Percentiles rank a stretch among this genome's conserved stretches.
These are phyloP conservation scores for Collybiopsis confluens DNA, from an alignment of 768 basidiomycete species.

Conservation along the genomic window DNA sequence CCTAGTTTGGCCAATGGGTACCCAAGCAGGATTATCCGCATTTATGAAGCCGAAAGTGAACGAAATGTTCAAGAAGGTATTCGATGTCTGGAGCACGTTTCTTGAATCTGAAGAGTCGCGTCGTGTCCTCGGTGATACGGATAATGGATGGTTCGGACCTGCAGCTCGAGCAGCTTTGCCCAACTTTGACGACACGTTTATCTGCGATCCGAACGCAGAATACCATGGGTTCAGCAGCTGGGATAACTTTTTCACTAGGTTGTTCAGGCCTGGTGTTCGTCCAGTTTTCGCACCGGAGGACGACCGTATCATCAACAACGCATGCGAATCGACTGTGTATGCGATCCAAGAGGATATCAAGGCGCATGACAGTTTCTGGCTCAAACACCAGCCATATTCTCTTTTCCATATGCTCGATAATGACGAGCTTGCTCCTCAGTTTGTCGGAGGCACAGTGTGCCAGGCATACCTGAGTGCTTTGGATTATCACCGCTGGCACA, in stretches of 20 bases:
- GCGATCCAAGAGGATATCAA: constrained; percentile 35
- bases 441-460: constrained; percentile 47
- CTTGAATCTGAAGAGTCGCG: constrained; percentile 35
- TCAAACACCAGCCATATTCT: constrained; percentile 61
- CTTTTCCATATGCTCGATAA: constrained; percentile 49
- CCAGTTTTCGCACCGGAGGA: constrained; percentile 25
- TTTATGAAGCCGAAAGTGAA: constrained; percentile 39
- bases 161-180: constrained; percentile 6
- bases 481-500: constrained; percentile 63
- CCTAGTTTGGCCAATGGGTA: constrained; percentile 34
- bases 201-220: constrained; percentile 32
- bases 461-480: constrained; percentile 55
- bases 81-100: constrained; percentile 39
- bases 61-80: constrained; percentile 34
- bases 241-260: constrained; percentile 56
- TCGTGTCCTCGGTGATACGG: constrained; percentile 26
- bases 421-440: constrained; percentile 33
- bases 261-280: constrained; percentile 33
- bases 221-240: constrained; percentile 43
- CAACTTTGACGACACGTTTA: constrained; percentile 34
- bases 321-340: constrained; percentile 55
- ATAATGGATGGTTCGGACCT: constrained; percentile 6
- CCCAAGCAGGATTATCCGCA: constrained; percentile 14
- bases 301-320: constrained; percentile 35
- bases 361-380: constrained; percentile 47